phyloP scores from a whole-genome alignment of 2,329 filamentous ascomycete species.

The Lachnellula willkommii region DNA sequence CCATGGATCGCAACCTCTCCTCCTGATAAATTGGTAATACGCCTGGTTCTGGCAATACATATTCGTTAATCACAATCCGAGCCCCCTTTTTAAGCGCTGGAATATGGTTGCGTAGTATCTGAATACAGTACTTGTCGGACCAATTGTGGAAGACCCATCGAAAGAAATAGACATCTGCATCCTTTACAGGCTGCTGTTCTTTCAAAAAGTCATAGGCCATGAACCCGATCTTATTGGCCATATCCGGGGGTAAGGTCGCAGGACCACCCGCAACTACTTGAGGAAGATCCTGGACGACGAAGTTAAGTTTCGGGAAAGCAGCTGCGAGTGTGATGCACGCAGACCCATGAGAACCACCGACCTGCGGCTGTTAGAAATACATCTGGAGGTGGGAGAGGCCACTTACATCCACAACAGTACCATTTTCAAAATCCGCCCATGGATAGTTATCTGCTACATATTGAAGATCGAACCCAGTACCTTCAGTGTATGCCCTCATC shows the following conservation, averaged over 20 bases:
- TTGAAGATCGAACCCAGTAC: constrained; percentile 1
- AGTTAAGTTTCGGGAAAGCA: constrained; percentile 22
- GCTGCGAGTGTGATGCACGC: constrained; percentile 20
- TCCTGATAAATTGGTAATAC: background rate
- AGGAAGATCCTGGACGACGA: constrained; percentile 34
- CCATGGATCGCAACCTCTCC: constrained; percentile 15
- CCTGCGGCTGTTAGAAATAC: constrained; percentile 3
- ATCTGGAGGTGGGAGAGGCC: background rate
- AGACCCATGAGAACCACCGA: constrained; percentile 26
- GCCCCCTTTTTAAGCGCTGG: constrained; percentile 1
- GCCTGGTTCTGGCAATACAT: constrained; percentile 1
- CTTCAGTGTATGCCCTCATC: constrained; percentile 8
- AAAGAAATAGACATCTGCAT: constrained; percentile 24
- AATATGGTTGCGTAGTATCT: background rate
- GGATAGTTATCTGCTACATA: constrained; percentile 11
- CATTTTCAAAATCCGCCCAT: constrained; percentile 4
- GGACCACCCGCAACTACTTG: constrained; percentile 25
- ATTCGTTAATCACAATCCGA: constrained; percentile 6
- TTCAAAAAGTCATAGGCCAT: constrained; percentile 41
- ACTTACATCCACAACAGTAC: constrained; percentile 12
- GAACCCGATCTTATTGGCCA: constrained; percentile 23
- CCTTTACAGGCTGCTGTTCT: constrained; percentile 15
- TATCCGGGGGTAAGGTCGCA: constrained; percentile 3
- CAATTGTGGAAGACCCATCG: constrained; percentile 7
- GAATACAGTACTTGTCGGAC: constrained; percentile 4